Percentiles rank a stretch among this genome's conserved stretches.
Evolutionary conservation across 2,329 filamentous ascomycete species (phyloP).

Genomic region (Aureobasidium sp.): DNA sequence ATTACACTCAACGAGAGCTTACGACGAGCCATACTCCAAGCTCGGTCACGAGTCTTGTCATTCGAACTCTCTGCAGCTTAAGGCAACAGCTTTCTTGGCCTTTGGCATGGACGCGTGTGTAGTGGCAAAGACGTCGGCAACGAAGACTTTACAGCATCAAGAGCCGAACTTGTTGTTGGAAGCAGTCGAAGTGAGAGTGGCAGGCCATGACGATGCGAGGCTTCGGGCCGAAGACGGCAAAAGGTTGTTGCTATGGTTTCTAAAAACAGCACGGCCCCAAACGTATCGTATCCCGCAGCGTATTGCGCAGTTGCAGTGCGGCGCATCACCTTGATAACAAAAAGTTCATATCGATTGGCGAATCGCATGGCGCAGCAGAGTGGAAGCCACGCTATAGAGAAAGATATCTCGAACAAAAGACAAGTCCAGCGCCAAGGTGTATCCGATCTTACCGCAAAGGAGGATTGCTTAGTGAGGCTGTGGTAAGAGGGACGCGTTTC

Average conservation of each 20-base stretch:
- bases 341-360: constrained; percentile 7
- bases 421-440: background rate
- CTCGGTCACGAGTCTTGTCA: too few species aligned
- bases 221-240: background rate
- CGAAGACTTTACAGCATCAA: too few species aligned
- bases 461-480: background rate
- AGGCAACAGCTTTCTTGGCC: too few species aligned
- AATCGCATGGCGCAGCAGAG: constrained; percentile 2
- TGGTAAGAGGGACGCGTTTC: constrained; percentile 6
- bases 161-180: background rate
- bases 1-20: too few species aligned
- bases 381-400: background rate
- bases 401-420: background rate
- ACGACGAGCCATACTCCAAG: too few species aligned
- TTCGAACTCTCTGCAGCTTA: too few species aligned
- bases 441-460: background rate
- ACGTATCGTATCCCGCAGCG: background rate
- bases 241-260: constrained; percentile 10
- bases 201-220: background rate
- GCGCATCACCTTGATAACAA: constrained; percentile 2
- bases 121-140: too few species aligned
- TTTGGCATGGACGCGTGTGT: too few species aligned
- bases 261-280: background rate
- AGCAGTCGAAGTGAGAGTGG: background rate
- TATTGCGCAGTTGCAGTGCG: background rate